Percentiles rank a stretch among this genome's conserved stretches.
These are phyloP conservation scores for Saccharomycopsis olivae DNA, from an alignment of 805 yeast species.

Conservation along the genomic window DNA sequence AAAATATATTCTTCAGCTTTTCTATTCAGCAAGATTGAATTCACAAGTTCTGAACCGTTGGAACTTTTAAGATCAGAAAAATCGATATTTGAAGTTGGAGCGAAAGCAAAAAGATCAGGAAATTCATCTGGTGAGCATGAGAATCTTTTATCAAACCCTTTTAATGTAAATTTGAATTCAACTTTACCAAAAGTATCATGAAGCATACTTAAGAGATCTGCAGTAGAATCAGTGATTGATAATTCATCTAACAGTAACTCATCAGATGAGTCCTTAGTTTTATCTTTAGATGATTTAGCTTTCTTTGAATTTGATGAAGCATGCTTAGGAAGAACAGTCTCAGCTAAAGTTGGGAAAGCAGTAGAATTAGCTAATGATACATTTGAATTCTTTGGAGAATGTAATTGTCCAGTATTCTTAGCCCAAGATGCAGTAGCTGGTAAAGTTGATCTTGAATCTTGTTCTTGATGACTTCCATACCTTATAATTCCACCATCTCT, in stretches of 20 bases:
- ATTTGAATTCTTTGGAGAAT: neutral
- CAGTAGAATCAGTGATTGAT: conserved; percentile 37
- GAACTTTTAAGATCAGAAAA: no score
- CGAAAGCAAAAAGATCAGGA: conserved; percentile 44
- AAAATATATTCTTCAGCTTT: conserved; percentile 17
- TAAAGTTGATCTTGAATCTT: no score
- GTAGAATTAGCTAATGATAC: conserved; percentile 31
- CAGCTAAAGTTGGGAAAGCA: conserved; percentile 53
- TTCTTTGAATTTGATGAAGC: conserved; percentile 22
- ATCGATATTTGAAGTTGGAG: no score
- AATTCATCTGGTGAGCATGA: conserved; percentile 18
- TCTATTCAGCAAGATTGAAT: conserved; percentile 28
- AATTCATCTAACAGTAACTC: conserved; percentile 39
- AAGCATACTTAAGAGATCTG: conserved; percentile 35
- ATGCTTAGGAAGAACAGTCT: conserved; percentile 25
- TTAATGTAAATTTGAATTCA: conserved; percentile 30
- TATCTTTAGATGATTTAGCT: conserved; percentile 25
- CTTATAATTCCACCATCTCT: conserved; percentile 22
- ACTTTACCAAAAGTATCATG: conserved; percentile 25
- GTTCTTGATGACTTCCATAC: conserved; percentile 24
- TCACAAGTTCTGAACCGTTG: conserved; percentile 26
- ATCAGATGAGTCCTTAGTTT: conserved; percentile 31
- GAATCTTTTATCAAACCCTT: conserved; percentile 22
- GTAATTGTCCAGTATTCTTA: no score
- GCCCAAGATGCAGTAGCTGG: conserved; percentile 74